phyloP scores from a whole-genome alignment of 345 rosid species.

The Dovyalis caffra region DNA sequence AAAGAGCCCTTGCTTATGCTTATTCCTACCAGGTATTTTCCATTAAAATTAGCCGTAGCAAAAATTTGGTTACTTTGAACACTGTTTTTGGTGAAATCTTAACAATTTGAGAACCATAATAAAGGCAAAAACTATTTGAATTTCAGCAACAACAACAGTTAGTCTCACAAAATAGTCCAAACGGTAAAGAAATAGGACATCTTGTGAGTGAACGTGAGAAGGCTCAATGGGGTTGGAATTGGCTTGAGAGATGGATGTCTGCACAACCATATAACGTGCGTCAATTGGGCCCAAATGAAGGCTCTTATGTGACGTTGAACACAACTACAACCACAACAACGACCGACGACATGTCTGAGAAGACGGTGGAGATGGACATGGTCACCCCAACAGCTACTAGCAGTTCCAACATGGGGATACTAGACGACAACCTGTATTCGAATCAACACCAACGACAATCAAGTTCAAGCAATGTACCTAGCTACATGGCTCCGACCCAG shows the following conservation, averaged over 20 bases:
- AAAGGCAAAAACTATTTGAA: background rate
- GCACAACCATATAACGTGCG: slow-evolving; percentile 55
- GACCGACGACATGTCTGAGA: slow-evolving; percentile 69
- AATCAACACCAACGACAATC: slow-evolving; percentile 40
- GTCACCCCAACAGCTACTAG: slow-evolving; percentile 34
- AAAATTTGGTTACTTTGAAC: background rate
- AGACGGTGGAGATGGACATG: slow-evolving; percentile 77
- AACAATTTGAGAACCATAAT: background rate
- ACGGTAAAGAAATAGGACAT: slow-evolving; percentile 35
- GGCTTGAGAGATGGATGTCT: slow-evolving; percentile 96
- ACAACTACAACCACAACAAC: slow-evolving; percentile 50
- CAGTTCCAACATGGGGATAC: slow-evolving; percentile 19
- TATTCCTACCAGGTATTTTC: slow-evolving; percentile 65
- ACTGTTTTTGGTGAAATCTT: no score
- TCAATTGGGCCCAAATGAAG: slow-evolving; percentile 43
- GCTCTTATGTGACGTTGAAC: slow-evolving; percentile 50
- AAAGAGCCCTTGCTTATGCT: slow-evolving; percentile 96
- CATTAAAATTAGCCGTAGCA: background rate
- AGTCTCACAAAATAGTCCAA: slow-evolving; percentile 20
- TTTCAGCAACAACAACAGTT: slow-evolving; percentile 35
- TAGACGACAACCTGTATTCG: slow-evolving; percentile 29
- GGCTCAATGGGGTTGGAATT: slow-evolving; percentile 85
- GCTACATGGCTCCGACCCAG: slow-evolving; percentile 87
- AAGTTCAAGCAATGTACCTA: slow-evolving; percentile 46
- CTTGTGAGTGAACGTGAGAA: slow-evolving; percentile 43